Evolutionary conservation across 2,329 filamentous ascomycete genomes (phyloP).

Genomic region (Aspergillus sp.): DNA sequence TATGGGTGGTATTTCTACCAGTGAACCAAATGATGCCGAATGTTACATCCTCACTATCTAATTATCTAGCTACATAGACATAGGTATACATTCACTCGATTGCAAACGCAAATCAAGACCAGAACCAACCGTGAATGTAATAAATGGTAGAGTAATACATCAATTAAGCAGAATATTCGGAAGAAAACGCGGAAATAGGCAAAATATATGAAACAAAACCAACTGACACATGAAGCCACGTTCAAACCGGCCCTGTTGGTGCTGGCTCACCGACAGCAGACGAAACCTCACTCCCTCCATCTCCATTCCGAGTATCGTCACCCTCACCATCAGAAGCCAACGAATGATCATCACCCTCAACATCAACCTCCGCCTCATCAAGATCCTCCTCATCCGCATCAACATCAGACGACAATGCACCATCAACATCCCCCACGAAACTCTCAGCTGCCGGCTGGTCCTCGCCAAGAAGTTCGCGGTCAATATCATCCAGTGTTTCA

Average conservation of each 20-base stretch:
- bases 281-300: conserved; percentile 27
- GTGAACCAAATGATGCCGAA: too few relatives aligned
- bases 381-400: conserved; percentile 30
- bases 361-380: conserved; percentile 27
- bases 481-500: conserved; percentile 29
- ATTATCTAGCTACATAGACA: too few relatives aligned
- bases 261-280: conserved; percentile 16
- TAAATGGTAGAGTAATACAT: too few relatives aligned
- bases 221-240: too few relatives aligned
- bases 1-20: too few relatives aligned
- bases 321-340: conserved; percentile 21
- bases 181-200: too few relatives aligned
- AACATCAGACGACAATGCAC: conserved; percentile 23
- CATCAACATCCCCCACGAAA: conserved; percentile 19
- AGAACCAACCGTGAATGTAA: too few relatives aligned
- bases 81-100: too few relatives aligned
- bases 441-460: conserved; percentile 17
- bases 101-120: too few relatives aligned
- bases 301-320: conserved; percentile 17
- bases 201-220: too few relatives aligned
- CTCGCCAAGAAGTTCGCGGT: conserved; percentile 33
- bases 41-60: too few relatives aligned
- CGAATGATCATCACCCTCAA: conserved; percentile 25
- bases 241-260: conserved; percentile 4
- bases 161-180: too few relatives aligned